Base-by-base conservation (phyloP, 2,329 filamentous ascomycete species). In the Coleophoma eucalyptorum region DNA sequence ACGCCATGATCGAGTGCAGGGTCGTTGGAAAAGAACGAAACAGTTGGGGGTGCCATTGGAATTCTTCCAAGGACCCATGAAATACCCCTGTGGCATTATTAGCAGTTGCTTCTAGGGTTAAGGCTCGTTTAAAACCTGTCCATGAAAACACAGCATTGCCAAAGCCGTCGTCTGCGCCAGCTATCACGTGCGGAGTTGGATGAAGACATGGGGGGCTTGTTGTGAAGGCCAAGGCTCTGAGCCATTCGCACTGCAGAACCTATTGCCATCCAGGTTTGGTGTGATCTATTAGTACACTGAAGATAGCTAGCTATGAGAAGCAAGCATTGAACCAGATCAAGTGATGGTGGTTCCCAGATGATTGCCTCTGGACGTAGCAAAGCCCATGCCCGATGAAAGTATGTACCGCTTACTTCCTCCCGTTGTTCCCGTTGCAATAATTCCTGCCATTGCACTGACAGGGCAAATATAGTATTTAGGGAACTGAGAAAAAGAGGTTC, bases 181-280 rank as follows among this genome's bases (percentile, higher is more conserved):
- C 57, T 54, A 19, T 68, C 63, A 0, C 46, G 52, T 4, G 46
- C n/a, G 20, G 56, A 35, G 0, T 56, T 54, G 11, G 56, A 52
- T 0, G 62, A 62, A 0, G 66, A 64, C 0, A 71, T 72, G 37
- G 74, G 68, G 0, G 69, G 65, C 26, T 26, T 26, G 3, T 75
- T 58, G 46, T 78, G 73, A 26, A 77, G 58, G 0, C 73, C 75
- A 3, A 78, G 50, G 0, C 73, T 71, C 46, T 77, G 72, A 0
- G 75, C 75, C 15, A 71, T 75, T 1, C 74, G 66, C 15, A 77
- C 69, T 0, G 73, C 74, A 4, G 72, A 63, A 0, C 74, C 74
- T 0, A 74, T 70, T 4, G 73, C 68, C 61, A 77, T 75, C 75
- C 75, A 78, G 1, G 72, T 76, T 50, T 75, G 70, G 51, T 77